phyloP scores from a whole-genome alignment of 2,329 filamentous ascomycete species.

The Fusarium ramigenum region DNA sequence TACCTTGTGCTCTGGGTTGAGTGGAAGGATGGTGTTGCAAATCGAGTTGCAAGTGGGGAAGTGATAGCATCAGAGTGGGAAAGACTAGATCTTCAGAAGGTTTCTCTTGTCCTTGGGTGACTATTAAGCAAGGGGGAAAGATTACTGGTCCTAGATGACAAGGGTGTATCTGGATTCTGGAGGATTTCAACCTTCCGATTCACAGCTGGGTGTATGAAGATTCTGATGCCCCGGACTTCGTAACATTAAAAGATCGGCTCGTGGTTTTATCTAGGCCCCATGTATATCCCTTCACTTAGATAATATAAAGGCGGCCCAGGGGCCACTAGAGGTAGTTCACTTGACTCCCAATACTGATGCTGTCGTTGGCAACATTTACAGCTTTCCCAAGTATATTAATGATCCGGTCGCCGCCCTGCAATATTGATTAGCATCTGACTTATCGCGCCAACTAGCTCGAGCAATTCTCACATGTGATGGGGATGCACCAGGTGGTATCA shows the following conservation, averaged over 20 bases:
- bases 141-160: neutral
- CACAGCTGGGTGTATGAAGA: too few relatives aligned
- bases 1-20: constrained; percentile 18
- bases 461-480: neutral
- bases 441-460: too few relatives aligned
- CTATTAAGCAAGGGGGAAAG: too few relatives aligned
- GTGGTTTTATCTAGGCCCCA: too few relatives aligned
- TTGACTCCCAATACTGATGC: neutral
- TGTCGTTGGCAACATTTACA: neutral
- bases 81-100: neutral
- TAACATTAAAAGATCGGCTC: too few relatives aligned
- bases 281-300: too few relatives aligned
- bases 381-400: neutral
- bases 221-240: too few relatives aligned
- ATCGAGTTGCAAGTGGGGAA: neutral
- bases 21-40: constrained; percentile 1
- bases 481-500: fast-evolving
- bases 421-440: fast-evolving
- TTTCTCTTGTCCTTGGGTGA: neutral
- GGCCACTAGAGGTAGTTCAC: neutral
- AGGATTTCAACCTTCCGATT: too few relatives aligned
- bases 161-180: too few relatives aligned
- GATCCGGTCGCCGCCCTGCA: fast-evolving
- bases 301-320: too few relatives aligned
- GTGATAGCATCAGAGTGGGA: neutral